Percentiles rank a stretch among this genome's conserved stretches.
Evolutionary conservation across 202 grass and related monocot genomes (phyloP).

Genomic region (Digitaria exilis): DNA sequence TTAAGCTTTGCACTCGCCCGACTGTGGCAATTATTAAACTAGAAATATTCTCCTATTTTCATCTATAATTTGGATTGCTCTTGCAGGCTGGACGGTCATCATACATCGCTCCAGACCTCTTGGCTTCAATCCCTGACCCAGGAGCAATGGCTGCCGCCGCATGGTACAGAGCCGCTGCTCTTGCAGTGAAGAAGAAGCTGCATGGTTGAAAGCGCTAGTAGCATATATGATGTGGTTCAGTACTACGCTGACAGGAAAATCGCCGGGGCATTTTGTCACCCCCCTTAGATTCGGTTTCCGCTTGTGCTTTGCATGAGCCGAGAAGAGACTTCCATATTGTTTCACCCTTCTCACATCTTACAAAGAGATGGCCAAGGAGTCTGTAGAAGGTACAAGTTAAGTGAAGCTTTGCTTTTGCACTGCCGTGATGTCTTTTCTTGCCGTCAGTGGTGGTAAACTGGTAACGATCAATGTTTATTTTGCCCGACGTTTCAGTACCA

Average conservation of each 20-base stretch:
- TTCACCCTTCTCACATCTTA: conserved; percentile 26
- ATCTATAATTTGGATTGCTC: conserved; percentile 2
- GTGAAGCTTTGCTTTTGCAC: conserved; percentile 39
- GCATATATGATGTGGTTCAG: conserved; percentile 16
- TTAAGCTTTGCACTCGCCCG: neutral
- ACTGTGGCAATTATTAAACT: neutral
- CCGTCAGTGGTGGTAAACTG: neutral
- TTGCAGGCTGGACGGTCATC: conserved; percentile 91
- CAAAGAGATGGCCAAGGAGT: conserved; percentile 42
- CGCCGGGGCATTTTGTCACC: conserved; percentile 41
- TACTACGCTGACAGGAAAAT: conserved; percentile 45
- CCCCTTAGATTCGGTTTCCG: conserved; percentile 71
- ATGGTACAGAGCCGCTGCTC: conserved; percentile 69
- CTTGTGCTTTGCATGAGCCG: conserved; percentile 81
- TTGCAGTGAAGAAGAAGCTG: conserved; percentile 57
- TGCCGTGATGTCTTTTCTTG: neutral
- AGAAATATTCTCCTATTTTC: neutral
- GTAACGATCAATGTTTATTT: neutral
- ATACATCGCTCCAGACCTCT: conserved; percentile 64
- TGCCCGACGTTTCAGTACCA: neutral
- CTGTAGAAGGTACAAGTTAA: conserved; percentile 36
- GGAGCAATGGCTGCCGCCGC: conserved; percentile 82
- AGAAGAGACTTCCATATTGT: conserved; percentile 60
- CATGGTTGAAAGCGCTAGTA: conserved; percentile 49
- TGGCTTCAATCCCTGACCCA: conserved; percentile 74